Evolutionary conservation across 208 protist genomes (phyloP).

Genomic region (Jaenimonas drosophilae): DNA sequence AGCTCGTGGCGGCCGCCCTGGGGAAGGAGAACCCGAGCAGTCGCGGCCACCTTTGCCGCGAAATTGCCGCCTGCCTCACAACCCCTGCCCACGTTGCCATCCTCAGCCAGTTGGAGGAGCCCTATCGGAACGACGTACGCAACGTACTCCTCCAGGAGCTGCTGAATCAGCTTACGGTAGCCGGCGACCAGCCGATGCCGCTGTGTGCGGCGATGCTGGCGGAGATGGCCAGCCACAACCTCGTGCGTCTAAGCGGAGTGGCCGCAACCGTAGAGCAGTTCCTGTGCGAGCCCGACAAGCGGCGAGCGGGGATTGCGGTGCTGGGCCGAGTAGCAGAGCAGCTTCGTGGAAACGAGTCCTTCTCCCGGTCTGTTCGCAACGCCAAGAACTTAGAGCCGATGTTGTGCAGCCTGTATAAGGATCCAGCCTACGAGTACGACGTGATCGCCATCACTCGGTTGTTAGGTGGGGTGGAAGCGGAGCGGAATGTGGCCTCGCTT

Average conservation of each 20-base stretch:
- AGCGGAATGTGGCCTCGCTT: constrained; percentile 3
- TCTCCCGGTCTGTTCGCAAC: constrained; percentile 15
- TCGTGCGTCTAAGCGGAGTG: constrained; percentile 44
- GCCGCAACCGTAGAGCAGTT: constrained; percentile 38
- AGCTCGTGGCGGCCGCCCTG: constrained; percentile 10
- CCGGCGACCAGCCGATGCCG: constrained; percentile 11
- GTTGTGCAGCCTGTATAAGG: constrained; percentile 32
- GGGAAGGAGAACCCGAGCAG: constrained; percentile 5
- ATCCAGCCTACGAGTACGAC: constrained; percentile 54
- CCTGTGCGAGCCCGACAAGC: constrained; percentile 22
- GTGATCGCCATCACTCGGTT: constrained; percentile 43
- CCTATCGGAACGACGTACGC: constrained; percentile 29
- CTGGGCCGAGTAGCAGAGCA: constrained; percentile 46
- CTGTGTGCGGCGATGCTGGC: constrained; percentile 34
- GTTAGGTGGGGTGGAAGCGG: constrained; percentile 14
- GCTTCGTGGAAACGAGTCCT: constrained; percentile 19
- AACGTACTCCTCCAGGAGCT: constrained; percentile 47
- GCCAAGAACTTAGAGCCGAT: constrained; percentile 15
- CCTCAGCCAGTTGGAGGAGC: constrained; percentile 21
- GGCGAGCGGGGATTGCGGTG: constrained; percentile 29
- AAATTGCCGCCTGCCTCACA: constrained; percentile 29
- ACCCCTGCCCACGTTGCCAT: constrained; percentile 44
- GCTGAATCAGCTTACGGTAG: constrained; percentile 22
- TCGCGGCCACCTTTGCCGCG: constrained; percentile 6
- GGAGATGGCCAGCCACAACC: constrained; percentile 33